Evolutionary conservation across 768 basidiomycete species (phyloP).

Genomic region (Termitomyces sp.): DNA sequence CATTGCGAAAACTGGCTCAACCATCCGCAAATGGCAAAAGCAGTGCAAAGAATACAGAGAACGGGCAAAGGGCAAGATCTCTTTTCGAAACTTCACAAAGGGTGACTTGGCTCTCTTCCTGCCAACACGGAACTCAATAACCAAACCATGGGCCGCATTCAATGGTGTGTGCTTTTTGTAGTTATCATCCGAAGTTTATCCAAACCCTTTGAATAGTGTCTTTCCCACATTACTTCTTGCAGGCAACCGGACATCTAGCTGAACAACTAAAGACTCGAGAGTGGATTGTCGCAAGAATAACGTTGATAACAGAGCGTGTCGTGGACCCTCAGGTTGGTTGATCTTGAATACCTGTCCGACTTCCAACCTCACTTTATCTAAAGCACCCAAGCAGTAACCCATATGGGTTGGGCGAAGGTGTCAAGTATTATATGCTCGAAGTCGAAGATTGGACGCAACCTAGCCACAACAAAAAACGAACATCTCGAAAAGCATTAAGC

Average conservation of each 20-base stretch:
- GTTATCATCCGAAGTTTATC: slow-evolving; percentile 29
- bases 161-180: slow-evolving; percentile 58
- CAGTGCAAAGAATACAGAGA: slow-evolving; percentile 96
- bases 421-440: slow-evolving; percentile 91
- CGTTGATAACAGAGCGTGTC: slow-evolving; percentile 79
- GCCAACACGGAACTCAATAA: slow-evolving; percentile 90
- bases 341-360: neutral
- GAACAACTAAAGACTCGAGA: slow-evolving; percentile 89
- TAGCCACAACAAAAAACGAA: slow-evolving; percentile 55
- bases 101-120: slow-evolving; percentile 95
- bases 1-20: slow-evolving; percentile 74
- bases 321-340: slow-evolving; percentile 66
- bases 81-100: slow-evolving; percentile 91
- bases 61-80: slow-evolving; percentile 93
- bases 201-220: slow-evolving; percentile 52
- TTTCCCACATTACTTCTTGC: slow-evolving; percentile 96
- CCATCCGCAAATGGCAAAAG: slow-evolving; percentile 95
- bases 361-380: slow-evolving; percentile 2
- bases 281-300: slow-evolving; percentile 94
- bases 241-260: slow-evolving; percentile 78
- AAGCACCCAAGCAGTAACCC: slow-evolving; percentile 84
- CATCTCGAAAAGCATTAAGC: slow-evolving; percentile 42
- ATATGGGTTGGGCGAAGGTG: slow-evolving; percentile 82
- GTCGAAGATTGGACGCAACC: slow-evolving; percentile 92
- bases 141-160: slow-evolving; percentile 97